Conservation (phyloP, 1,284 basidiomycete species). For the Tremellales sp. region DNA sequence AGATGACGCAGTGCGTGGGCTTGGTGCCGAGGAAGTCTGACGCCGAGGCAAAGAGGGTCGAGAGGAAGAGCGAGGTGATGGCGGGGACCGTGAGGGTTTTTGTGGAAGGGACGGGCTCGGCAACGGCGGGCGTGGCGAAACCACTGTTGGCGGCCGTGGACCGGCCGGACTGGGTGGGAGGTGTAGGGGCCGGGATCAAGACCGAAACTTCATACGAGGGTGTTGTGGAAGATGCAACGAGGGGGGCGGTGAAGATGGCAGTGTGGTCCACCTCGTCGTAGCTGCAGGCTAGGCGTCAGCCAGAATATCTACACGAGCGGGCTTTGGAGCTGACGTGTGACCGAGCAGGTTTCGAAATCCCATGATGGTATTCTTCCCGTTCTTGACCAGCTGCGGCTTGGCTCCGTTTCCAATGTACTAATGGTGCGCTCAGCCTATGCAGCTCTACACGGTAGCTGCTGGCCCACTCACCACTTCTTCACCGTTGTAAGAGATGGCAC, state of each 20-base stretch:
- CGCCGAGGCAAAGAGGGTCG: conserved; percentile 79
- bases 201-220: conserved; percentile 85
- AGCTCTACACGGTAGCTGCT: neutral
- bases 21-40: conserved; percentile 84
- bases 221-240: conserved; percentile 66
- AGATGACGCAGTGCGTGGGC: conserved; percentile 77
- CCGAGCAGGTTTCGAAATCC: conserved; percentile 92
- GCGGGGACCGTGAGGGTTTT: conserved; percentile 80
- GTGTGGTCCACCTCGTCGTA: conserved; percentile 50
- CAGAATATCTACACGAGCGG: neutral
- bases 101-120: conserved; percentile 69
- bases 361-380: conserved; percentile 88
- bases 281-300: conserved; percentile 10
- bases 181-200: conserved; percentile 65
- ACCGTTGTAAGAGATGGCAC: conserved; percentile 86
- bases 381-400: conserved; percentile 91
- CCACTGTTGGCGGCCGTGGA: conserved; percentile 57
- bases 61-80: conserved; percentile 79
- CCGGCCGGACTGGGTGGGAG: conserved; percentile 44
- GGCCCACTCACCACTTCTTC: conserved; percentile 71
- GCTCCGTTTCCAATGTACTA: conserved; percentile 97
- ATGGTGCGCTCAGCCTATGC: neutral
- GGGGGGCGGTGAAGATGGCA: conserved; percentile 47
- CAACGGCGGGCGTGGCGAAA: conserved; percentile 63
- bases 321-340: conserved; percentile 57